Conservation (phyloP, 306 rosid genomes). For the Castanospermum australe region DNA sequence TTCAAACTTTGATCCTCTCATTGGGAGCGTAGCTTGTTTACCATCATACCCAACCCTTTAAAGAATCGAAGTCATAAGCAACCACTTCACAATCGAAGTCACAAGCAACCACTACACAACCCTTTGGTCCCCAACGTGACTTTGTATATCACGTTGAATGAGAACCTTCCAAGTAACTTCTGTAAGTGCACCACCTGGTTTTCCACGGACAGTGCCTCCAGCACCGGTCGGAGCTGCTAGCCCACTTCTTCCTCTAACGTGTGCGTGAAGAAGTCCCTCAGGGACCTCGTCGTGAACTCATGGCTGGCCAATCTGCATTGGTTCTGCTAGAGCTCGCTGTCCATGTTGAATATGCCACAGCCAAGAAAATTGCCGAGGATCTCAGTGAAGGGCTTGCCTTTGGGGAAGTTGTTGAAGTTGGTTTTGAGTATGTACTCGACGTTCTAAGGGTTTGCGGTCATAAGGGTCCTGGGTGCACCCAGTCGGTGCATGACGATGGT, state of each 20-base stretch:
- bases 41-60: too few species aligned
- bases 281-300: constrained; percentile 61
- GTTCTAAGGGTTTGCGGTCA: constrained; percentile 71
- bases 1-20: too few species aligned
- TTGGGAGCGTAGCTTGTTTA: too few species aligned
- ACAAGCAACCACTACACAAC: constrained; percentile 51
- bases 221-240: constrained; percentile 45
- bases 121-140: constrained; percentile 51
- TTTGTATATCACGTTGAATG: constrained; percentile 67
- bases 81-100: too few species aligned
- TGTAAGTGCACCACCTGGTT: constrained; percentile 57
- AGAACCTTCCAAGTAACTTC: constrained; percentile 64
- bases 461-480: constrained; percentile 64
- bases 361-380: constrained; percentile 86
- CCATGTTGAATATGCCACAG: constrained; percentile 79
- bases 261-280: constrained; percentile 42
- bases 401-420: constrained; percentile 82
- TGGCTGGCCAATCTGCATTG: constrained; percentile 76
- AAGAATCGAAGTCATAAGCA: too few species aligned
- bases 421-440: constrained; percentile 85
- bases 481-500: constrained; percentile 64
- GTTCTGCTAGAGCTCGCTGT: constrained; percentile 64
- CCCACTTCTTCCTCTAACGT: constrained; percentile 55
- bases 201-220: constrained; percentile 39
- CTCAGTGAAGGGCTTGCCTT: constrained; percentile 82